Evolutionary conservation across 768 basidiomycete genomes (phyloP).

Genomic region (Tulasnella calospora): DNA sequence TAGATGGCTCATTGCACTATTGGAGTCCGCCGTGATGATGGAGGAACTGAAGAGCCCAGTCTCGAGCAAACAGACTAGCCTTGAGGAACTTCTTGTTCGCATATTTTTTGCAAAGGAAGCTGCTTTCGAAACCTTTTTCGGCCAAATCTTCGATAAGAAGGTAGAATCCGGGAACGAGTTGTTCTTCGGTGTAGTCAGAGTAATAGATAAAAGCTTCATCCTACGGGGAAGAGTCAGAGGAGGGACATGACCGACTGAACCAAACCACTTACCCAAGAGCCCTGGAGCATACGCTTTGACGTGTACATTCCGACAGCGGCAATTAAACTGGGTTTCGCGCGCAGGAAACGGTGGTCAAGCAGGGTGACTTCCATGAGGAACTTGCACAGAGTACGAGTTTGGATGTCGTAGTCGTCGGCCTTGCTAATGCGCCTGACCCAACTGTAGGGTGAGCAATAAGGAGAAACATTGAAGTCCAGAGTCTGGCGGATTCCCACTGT

Average conservation of each 20-base stretch:
- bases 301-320: conserved; percentile 98
- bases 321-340: conserved; percentile 87
- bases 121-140: conserved; percentile 71
- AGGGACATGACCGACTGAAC: background rate
- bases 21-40: background rate
- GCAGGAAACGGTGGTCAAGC: conserved; percentile 85
- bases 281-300: conserved; percentile 87
- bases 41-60: conserved; percentile 26
- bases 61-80: conserved; percentile 38
- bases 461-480: conserved; percentile 89
- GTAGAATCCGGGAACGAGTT: conserved; percentile 73
- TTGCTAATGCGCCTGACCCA: conserved; percentile 99
- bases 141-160: conserved; percentile 78
- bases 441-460: conserved; percentile 98
- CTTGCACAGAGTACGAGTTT: conserved; percentile 94
- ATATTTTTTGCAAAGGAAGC: conserved; percentile 94
- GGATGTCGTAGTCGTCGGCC: conserved; percentile 97
- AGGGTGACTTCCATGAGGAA: conserved; percentile 96
- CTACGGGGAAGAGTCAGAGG: conserved; percentile 44
- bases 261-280: conserved; percentile 78
- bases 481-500: conserved; percentile 40
- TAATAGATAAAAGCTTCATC: conserved; percentile 87
- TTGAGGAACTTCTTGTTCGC: conserved; percentile 97
- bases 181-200: conserved; percentile 85
- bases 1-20: background rate